Evolutionary conservation across 2,329 filamentous ascomycete genomes (phyloP).

Genomic region (Albophoma yamanashiensis): DNA sequence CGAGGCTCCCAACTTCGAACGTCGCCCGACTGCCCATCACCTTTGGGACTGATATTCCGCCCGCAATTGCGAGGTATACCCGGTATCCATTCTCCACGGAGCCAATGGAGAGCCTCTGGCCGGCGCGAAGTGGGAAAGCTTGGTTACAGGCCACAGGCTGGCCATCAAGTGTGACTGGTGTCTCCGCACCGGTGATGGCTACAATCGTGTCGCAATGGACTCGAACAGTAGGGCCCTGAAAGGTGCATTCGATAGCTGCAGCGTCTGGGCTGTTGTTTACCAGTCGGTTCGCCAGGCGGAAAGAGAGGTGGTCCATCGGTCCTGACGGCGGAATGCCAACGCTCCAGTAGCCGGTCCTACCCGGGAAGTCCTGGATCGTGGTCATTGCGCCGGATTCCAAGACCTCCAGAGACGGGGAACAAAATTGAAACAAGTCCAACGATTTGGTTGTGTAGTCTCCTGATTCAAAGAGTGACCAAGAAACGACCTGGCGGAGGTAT

Average conservation of each 20-base stretch:
- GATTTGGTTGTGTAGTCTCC: constrained; percentile 22
- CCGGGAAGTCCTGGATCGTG: constrained; percentile 29
- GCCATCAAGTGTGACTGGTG: constrained; percentile 14
- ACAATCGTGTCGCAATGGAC: constrained; percentile 22
- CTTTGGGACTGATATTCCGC: constrained; percentile 21
- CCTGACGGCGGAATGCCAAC: constrained; percentile 29
- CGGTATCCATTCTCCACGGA: constrained; percentile 17
- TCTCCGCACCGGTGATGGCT: constrained; percentile 20
- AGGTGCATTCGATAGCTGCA: constrained; percentile 23
- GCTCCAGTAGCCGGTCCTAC: constrained; percentile 24
- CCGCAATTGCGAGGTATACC: constrained; percentile 22
- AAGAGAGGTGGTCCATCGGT: constrained; percentile 28
- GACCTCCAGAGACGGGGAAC: constrained; percentile 21
- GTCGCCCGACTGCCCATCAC: constrained; percentile 21
- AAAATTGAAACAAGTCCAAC: constrained; percentile 18
- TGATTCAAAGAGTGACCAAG: constrained; percentile 14
- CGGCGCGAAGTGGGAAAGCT: constrained; percentile 11
- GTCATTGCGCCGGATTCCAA: constrained; percentile 22
- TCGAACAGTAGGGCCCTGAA: constrained; percentile 19
- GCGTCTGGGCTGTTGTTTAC: constrained; percentile 18
- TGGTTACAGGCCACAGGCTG: constrained; percentile 9
- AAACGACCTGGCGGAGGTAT: constrained; percentile 19
- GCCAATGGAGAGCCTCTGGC: constrained; percentile 16
- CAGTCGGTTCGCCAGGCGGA: constrained; percentile 22
- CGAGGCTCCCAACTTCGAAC: constrained; percentile 21